These are phyloP conservation scores for Caryopteris hybrid DNA, from an alignment of 305 asterid genomes.

Conservation along the genomic window DNA sequence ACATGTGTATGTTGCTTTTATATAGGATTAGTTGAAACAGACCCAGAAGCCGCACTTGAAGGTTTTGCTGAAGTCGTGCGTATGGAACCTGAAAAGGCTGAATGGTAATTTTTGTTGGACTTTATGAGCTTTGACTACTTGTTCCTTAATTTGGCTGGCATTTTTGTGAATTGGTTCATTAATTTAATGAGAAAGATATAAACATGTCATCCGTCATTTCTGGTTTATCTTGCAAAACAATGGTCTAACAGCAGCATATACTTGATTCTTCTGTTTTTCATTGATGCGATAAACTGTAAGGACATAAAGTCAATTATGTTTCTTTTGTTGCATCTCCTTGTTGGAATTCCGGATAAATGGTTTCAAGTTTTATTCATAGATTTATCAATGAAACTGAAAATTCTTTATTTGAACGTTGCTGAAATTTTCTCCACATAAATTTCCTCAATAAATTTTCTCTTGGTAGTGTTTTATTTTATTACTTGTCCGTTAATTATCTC, in stretches of 20 bases:
- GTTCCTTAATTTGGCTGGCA: background rate
- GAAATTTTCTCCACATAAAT: too few relatives aligned
- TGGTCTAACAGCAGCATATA: background rate
- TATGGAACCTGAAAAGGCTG: conserved; percentile 97
- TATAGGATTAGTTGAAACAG: conserved; percentile 85
- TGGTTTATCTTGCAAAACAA: background rate
- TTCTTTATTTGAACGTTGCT: too few relatives aligned
- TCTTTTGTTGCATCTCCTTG: background rate
- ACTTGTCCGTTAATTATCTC: too few relatives aligned
- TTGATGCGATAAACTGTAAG: background rate
- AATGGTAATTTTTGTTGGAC: conserved; percentile 51
- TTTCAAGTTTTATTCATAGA: background rate
- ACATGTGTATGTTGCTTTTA: background rate
- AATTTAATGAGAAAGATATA: background rate
- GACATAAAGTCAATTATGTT: background rate
- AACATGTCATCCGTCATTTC: background rate
- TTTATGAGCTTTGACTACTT: background rate
- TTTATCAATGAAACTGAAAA: background rate
- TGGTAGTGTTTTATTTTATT: too few relatives aligned
- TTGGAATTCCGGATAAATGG: background rate
- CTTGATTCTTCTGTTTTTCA: background rate
- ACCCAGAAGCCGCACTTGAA: conserved; percentile 90
- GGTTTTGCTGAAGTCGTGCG: conserved; percentile 87
- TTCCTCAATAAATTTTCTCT: too few relatives aligned
- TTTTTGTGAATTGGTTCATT: background rate